A percentile compares a stretch with the other conserved stretches of the same genome.
These are phyloP conservation scores for Debaryomyces castellii DNA, from an alignment of 805 yeast genomes.

Conservation along the genomic window DNA sequence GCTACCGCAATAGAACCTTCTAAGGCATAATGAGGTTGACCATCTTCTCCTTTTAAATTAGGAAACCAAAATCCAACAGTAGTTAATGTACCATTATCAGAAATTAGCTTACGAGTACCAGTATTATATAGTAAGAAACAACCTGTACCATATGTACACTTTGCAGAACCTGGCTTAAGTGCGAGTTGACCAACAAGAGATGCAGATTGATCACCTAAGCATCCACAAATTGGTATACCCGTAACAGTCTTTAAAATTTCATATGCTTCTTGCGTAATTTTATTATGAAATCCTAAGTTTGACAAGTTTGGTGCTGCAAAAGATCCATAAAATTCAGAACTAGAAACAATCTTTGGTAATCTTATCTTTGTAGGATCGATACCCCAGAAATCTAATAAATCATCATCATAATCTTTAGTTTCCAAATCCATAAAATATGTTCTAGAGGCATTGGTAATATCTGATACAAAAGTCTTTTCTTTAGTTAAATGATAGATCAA, in stretches of 20 bases:
- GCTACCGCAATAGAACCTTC: conserved; percentile 98
- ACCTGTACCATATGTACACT: conserved; percentile 96
- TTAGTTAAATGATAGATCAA: conserved; percentile 78
- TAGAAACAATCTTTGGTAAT: conserved; percentile 76
- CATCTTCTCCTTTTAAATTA: conserved; percentile 44
- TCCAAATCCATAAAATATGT: conserved; percentile 86
- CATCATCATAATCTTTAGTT: conserved; percentile 72
- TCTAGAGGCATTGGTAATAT: conserved; percentile 88
- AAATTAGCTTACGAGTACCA: conserved; percentile 68
- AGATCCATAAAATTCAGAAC: conserved; percentile 75
- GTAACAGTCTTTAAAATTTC: conserved; percentile 49
- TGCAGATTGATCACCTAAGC: conserved; percentile 92
- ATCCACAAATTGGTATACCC: conserved; percentile 79
- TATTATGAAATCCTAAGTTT: conserved; percentile 50
- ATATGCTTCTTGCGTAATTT: conserved; percentile 51
- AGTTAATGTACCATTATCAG: conserved; percentile 80
- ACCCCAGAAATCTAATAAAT: conserved; percentile 74
- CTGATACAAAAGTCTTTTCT: conserved; percentile 72
- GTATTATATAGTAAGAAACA: conserved; percentile 88
- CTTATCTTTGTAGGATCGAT: conserved; percentile 64
- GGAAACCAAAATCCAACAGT: conserved; percentile 93
- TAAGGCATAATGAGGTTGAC: conserved; percentile 77
- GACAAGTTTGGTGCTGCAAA: conserved; percentile 61
- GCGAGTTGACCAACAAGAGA: conserved; percentile 93
- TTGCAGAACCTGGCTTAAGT: conserved; percentile 78